Conservation (phyloP, 2,329 filamentous ascomycete species). For the Myriangium duriaei region DNA sequence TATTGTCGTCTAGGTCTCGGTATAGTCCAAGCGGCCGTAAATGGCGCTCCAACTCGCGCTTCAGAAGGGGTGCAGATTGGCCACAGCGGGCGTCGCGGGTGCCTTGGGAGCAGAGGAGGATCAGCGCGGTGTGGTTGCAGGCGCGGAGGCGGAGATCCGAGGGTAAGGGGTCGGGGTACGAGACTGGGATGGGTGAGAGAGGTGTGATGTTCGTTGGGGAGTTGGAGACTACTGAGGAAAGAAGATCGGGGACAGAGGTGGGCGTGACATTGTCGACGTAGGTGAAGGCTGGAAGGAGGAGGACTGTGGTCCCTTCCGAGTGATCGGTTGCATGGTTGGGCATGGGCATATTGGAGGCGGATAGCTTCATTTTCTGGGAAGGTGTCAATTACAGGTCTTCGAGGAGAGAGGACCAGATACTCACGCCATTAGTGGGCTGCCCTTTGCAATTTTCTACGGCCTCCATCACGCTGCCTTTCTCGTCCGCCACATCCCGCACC, state of each 20-base stretch:
- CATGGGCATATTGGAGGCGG: slow-evolving; percentile 79
- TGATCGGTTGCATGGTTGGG: slow-evolving; percentile 50
- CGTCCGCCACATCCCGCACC: slow-evolving; percentile 78
- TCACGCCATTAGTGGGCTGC: slow-evolving; percentile 56
- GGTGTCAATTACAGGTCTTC: background rate
- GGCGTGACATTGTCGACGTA: slow-evolving; percentile 76
- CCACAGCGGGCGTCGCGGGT: slow-evolving; percentile 94
- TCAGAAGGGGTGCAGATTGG: slow-evolving; percentile 81
- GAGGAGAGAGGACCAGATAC: slow-evolving; percentile 25
- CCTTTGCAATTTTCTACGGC: slow-evolving; percentile 38
- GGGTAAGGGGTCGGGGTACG: slow-evolving; percentile 16
- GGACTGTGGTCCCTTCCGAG: slow-evolving; percentile 59
- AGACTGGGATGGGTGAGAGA: slow-evolving; percentile 25
- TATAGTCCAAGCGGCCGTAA: slow-evolving; percentile 72
- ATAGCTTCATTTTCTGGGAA: slow-evolving; percentile 60
- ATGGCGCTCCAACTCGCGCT: slow-evolving; percentile 79
- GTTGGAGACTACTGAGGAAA: slow-evolving; percentile 55
- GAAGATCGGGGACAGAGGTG: slow-evolving; percentile 55
- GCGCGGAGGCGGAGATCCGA: slow-evolving; percentile 43
- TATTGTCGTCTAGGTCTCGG: slow-evolving; percentile 74
- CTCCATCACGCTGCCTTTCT: slow-evolving; percentile 53
- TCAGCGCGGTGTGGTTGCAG: slow-evolving; percentile 72
- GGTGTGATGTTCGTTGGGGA: slow-evolving; percentile 63
- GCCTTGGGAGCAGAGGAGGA: slow-evolving; percentile 85
- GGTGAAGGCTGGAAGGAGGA: slow-evolving; percentile 76